A percentile compares a stretch with the other conserved stretches of the same genome.
These are phyloP conservation scores for Paramyrothecium roridum DNA, from an alignment of 2,329 filamentous ascomycete species.

Conservation along the genomic window DNA sequence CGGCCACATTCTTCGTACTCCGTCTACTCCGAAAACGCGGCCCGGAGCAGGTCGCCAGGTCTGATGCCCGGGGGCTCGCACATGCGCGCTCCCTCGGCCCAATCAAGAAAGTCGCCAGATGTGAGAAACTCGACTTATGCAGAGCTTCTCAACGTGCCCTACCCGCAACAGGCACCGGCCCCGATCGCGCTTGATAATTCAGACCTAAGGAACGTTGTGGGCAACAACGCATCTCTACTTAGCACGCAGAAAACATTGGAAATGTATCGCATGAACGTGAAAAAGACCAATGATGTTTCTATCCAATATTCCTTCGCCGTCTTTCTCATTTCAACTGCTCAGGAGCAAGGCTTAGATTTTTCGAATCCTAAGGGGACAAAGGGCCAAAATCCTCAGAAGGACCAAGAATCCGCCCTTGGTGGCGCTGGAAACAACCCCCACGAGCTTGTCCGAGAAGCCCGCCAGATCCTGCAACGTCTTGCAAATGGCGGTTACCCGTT, in stretches of 20 bases:
- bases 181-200: slow-evolving; percentile 76
- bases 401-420: slow-evolving; percentile 28
- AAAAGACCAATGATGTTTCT: slow-evolving; percentile 88
- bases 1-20: slow-evolving; percentile 78
- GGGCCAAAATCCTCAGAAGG: slow-evolving; percentile 43
- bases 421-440: slow-evolving; percentile 44
- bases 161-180: slow-evolving; percentile 71
- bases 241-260: slow-evolving; percentile 92
- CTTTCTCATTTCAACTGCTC: slow-evolving; percentile 86
- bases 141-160: slow-evolving; percentile 65
- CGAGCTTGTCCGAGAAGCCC: slow-evolving; percentile 80
- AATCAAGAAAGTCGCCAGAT: slow-evolving; percentile 55
- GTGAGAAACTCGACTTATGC: slow-evolving; percentile 50
- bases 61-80: slow-evolving; percentile 38
- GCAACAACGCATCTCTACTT: slow-evolving; percentile 85
- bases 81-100: slow-evolving; percentile 43
- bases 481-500: slow-evolving; percentile 90
- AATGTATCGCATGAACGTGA: slow-evolving; percentile 96
- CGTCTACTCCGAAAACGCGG: slow-evolving; percentile 64
- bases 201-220: slow-evolving; percentile 73
- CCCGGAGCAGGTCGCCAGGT: slow-evolving; percentile 59
- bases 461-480: slow-evolving; percentile 81
- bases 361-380: slow-evolving; percentile 41
- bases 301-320: slow-evolving; percentile 97
- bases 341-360: slow-evolving; percentile 65